Evolutionary conservation across 2,329 filamentous ascomycete genomes (phyloP), one percentile per base, ranked within the genome.

Genomic region (Talaromyces sp.): DNA sequence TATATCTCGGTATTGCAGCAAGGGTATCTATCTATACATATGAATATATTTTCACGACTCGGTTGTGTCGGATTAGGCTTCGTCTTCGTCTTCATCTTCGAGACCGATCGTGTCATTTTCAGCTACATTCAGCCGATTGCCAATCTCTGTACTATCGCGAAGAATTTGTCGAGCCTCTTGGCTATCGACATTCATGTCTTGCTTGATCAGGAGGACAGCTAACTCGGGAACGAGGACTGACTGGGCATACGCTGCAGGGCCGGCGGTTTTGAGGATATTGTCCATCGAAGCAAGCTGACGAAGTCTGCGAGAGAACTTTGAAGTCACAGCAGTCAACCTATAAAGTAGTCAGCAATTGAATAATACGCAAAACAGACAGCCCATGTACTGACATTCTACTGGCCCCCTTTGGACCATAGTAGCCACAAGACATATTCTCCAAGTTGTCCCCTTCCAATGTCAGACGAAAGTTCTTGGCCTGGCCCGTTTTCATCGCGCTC

Each of bases 381-480:
- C 12, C 31, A 59, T 34, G 47, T 23, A 60, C 87, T 52, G 86
- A 89, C 83, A 96, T 91, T 57, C 84, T 76, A 56, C 85, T 85
- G 57, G 89, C 81, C 1, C 92, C 92, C 23, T 87, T 84, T 2
- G 88, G 84, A 1, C 92, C 92, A 75, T 96, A 96, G 75, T 96
- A 96, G 0, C 92, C 92, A 9, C 90, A 89, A 3, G 84, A 87
- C 33, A 89, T 80, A 60, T 80, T 82, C 56, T 83, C 80, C 31
- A 85, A 77, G 4, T 70, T 72, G 60, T 71, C 73, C n/a, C 68
- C 74, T 61, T 71, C 73, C 23, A 77, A 69, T 33, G 81, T 86
- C 63, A 85, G 83, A 57, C 85, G 78, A 61, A 90, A 77, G 30
- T 83, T 88, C 58, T 85, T 82, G 33, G 83, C 84, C 69, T 83